These are phyloP conservation scores for Adansonia grandidieri DNA, from an alignment of 441 rosid species.

Conservation along the genomic window DNA sequence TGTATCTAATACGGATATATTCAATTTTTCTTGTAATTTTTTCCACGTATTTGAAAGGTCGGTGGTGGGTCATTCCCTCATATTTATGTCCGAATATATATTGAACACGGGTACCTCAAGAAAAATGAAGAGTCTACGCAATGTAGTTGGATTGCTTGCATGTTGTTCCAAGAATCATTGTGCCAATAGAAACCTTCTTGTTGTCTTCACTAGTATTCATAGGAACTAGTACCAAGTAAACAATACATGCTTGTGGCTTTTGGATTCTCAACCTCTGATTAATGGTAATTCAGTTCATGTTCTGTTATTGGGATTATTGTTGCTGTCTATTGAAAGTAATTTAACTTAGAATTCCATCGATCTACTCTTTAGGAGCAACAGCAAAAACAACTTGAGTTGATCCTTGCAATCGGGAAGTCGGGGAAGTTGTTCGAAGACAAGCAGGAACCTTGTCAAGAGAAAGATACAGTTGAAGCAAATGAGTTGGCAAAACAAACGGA, in stretches of 20 bases:
- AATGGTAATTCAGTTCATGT: neutral
- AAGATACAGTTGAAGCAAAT: slow-evolving; percentile 34
- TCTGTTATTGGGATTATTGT: no score
- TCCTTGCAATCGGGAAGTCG: slow-evolving; percentile 75
- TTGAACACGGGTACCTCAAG: no score
- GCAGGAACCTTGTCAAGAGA: slow-evolving; percentile 37
- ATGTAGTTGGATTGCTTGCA: neutral
- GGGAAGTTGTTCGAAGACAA: slow-evolving; percentile 61
- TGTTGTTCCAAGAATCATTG: slow-evolving; percentile 1
- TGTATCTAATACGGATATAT: no score
- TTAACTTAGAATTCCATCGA: neutral
- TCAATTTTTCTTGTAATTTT: no score
- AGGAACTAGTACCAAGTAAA: neutral
- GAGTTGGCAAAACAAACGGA: slow-evolving; percentile 41
- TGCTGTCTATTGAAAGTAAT: no score
- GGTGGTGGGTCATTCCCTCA: no score
- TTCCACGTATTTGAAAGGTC: no score
- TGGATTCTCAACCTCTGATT: neutral
- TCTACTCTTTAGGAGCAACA: slow-evolving; percentile 73
- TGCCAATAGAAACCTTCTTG: neutral
- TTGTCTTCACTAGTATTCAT: neutral
- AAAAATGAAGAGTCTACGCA: no score
- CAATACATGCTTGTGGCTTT: slow-evolving; percentile 6
- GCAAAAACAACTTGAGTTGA: slow-evolving; percentile 79
- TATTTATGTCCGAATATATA: no score